These are phyloP conservation scores for Calonectria montana DNA, from an alignment of 2,329 filamentous ascomycete species.

Conservation along the genomic window DNA sequence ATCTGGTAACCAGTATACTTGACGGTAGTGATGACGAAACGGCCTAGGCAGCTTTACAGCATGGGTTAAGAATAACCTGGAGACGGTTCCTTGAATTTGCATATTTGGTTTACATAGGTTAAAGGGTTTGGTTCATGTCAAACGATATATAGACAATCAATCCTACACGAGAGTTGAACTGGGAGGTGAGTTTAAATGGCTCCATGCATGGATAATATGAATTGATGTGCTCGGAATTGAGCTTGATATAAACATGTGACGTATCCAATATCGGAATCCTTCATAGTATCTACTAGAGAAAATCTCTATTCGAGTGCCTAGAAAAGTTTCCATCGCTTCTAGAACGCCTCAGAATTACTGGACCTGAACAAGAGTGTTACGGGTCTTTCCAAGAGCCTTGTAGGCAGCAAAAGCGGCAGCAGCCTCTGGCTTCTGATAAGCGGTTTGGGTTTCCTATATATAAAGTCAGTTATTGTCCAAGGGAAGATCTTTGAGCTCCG, in stretches of 20 bases:
- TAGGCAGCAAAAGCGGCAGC: conserved; percentile 15
- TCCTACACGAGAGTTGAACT: not conserved
- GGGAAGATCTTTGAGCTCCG: not conserved
- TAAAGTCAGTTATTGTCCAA: not conserved
- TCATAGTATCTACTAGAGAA: not conserved
- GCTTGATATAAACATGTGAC: not conserved
- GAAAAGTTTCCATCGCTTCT: not conserved
- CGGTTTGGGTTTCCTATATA: conserved; percentile 11
- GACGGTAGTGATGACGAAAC: not conserved
- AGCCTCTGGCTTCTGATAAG: conserved; percentile 20
- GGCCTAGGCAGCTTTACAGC: not conserved
- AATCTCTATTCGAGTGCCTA: not conserved
- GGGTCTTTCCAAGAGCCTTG: conserved; percentile 12
- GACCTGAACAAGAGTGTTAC: conserved; percentile 16
- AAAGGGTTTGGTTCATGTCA: not conserved
- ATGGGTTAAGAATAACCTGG: not conserved
- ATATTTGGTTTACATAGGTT: not conserved
- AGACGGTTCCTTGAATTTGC: not conserved
- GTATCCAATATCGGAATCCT: not conserved
- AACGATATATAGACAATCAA: not conserved
- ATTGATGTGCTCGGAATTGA: not conserved
- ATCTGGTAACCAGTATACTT: not conserved
- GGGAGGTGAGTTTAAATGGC: not conserved
- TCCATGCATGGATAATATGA: not conserved
- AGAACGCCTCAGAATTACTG: not conserved